These are phyloP conservation scores for Vitis rupestris DNA, from an alignment of 164 flowering plant species.

Conservation along the genomic window DNA sequence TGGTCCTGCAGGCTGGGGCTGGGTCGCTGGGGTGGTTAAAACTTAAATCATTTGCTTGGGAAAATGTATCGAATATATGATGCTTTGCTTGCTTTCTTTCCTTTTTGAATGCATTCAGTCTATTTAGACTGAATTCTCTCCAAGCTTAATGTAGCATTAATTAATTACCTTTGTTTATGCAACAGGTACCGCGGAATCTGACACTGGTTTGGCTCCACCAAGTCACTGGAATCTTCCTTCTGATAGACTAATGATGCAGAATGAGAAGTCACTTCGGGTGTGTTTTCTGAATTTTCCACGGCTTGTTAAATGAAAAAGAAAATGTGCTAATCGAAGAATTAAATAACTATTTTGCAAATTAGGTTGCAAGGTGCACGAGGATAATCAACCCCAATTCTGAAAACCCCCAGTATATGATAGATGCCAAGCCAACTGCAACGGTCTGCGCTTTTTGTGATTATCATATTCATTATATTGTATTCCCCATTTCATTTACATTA, in stretches of 20 bases:
- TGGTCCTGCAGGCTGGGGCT: too few species aligned
- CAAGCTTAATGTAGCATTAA: not conserved
- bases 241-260: slow-evolving; percentile 99
- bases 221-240: slow-evolving; percentile 99
- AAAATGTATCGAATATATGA: too few species aligned
- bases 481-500: too few species aligned
- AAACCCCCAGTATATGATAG: slow-evolving; percentile 92
- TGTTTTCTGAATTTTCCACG: not conserved
- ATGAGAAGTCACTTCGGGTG: slow-evolving; percentile 98
- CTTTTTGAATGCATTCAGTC: too few species aligned
- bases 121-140: too few species aligned
- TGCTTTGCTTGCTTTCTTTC: too few species aligned
- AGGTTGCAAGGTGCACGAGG: slow-evolving; percentile 99
- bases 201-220: slow-evolving; percentile 97
- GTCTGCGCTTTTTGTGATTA: slow-evolving; percentile 22
- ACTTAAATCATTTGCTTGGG: too few species aligned
- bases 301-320: not conserved
- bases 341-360: slow-evolving; percentile 3
- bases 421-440: slow-evolving; percentile 98
- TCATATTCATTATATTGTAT: too few species aligned
- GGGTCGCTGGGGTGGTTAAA: too few species aligned
- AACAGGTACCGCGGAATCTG: slow-evolving; percentile 93
- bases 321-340: not conserved
- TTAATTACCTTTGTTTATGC: not conserved
- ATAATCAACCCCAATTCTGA: slow-evolving; percentile 93